phyloP scores from a whole-genome alignment of 257 asterid species.

The Thymus mandschuricus region DNA sequence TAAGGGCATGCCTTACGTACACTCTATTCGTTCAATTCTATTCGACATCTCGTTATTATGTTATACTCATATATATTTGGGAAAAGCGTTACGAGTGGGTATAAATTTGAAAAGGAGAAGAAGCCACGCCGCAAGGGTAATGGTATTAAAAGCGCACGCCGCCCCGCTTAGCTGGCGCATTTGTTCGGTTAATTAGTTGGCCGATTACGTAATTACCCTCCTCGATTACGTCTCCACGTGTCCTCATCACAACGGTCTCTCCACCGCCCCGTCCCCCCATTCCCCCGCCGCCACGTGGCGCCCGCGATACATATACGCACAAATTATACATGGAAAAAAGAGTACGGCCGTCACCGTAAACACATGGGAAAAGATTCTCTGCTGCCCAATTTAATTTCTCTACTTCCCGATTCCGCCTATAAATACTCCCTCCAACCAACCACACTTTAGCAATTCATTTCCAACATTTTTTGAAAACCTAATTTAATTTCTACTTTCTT shows the following conservation, averaged over 20 bases:
- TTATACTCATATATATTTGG: too few species aligned
- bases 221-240: conserved; percentile 56
- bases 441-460: neutral
- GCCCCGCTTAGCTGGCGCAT: neutral
- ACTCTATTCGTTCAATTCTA: too few species aligned
- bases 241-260: conserved; percentile 41
- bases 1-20: too few species aligned
- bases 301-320: neutral
- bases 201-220: conserved; percentile 34
- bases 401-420: conserved; percentile 5
- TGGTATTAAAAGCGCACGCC: conserved; percentile 18
- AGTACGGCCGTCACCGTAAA: conserved; percentile 40
- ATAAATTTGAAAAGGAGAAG: neutral
- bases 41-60: too few species aligned
- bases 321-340: neutral
- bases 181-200: conserved; percentile 21
- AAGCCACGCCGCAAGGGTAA: conserved; percentile 34
- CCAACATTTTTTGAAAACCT: neutral
- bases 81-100: too few species aligned
- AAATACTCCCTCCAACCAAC: conserved; percentile 23
- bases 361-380: conserved; percentile 36
- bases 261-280: conserved; percentile 47
- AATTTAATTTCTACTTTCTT: neutral
- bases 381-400: neutral
- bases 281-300: conserved; percentile 46